Evolutionary conservation across 768 basidiomycete genomes (phyloP), one percentile per base, ranked within the genome.

Genomic region (Antrodiella citrinella): DNA sequence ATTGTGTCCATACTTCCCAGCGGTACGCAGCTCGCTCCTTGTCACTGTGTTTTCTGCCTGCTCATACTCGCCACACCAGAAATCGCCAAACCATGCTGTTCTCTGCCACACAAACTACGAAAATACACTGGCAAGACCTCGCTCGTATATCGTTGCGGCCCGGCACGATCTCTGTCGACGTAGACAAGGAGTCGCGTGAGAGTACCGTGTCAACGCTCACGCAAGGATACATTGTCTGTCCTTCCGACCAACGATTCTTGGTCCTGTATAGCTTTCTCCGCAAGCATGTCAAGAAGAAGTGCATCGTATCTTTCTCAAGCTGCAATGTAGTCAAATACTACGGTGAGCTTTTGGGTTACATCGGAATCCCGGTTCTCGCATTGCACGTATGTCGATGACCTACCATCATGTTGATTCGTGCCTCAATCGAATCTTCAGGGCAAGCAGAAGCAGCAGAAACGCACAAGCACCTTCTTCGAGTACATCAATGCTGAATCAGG

Each of bases 311-410:
- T 74, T 92, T 95, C 69, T 90, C 86, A 26, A 88, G 85, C 61
- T 93, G 92, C 67, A 92, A 92, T 66, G 86, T 84, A 4, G 92
- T 95, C 50, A 92, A 93, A 67, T 95, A 94, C 63, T 88, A 95
- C 59, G 84, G 81, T 26, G 92, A 94, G 64, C 63, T 95, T 54
- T 66, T 95, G 46, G 94, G 94, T 65, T 95, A 94, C 63, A 92
- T 95, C 54, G 92, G 94, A 62, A 84, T 94, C 15, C 91, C 91
- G 9, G 92, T 93, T 1, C 69, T 95, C 61, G 91, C 93, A 65
- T 72, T 95, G 26, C 92, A 95, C 63, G 91, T 93, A 63, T 10
- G 43, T 44, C 20, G 43, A 38, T 18, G 10, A 38, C 35, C 10
- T 38, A 38, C 35, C 35, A 18, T 38, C 35, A 18, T 38, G 10